Percentiles rank a stretch among this genome's conserved stretches.
Conservation (phyloP, 495 filamentous ascomycete genomes). For the Aspergillus egyptiacus region DNA sequence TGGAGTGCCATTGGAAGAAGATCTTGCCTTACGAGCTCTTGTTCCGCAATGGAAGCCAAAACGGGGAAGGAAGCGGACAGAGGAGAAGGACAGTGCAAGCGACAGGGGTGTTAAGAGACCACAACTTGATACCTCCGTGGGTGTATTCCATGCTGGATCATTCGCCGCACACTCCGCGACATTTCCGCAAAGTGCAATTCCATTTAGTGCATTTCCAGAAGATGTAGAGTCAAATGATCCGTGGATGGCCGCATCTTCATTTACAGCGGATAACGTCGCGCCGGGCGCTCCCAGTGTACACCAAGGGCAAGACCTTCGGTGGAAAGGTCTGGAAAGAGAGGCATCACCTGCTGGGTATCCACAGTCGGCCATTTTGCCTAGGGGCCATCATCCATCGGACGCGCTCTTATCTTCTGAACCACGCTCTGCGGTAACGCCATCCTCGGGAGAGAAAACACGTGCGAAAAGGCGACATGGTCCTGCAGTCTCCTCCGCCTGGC, state of each 20-base stretch:
- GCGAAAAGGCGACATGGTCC: conserved; percentile 76
- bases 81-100: conserved; percentile 60
- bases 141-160: conserved; percentile 48
- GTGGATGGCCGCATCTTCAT: conserved; percentile 47
- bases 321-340: conserved; percentile 43
- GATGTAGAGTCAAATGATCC: conserved; percentile 45
- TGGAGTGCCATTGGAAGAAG: conserved; percentile 84
- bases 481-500: conserved; percentile 93
- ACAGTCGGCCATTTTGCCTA: conserved; percentile 73
- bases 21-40: conserved; percentile 83
- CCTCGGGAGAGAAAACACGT: conserved; percentile 46
- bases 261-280: conserved; percentile 17
- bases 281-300: conserved; percentile 24
- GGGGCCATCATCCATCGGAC: conserved; percentile 43
- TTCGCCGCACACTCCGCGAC: conserved; percentile 45
- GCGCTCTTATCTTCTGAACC: conserved; percentile 51
- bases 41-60: conserved; percentile 88
- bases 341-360: conserved; percentile 66
- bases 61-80: conserved; percentile 76
- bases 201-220: conserved; percentile 55
- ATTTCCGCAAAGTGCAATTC: conserved; percentile 55
- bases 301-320: conserved; percentile 38
- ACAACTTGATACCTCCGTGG: conserved; percentile 60
- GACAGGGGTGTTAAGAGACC: conserved; percentile 56
- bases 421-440: conserved; percentile 63